These are phyloP conservation scores for Puccinia polysora DNA, from an alignment of 1,284 basidiomycete genomes.

Conservation along the genomic window DNA sequence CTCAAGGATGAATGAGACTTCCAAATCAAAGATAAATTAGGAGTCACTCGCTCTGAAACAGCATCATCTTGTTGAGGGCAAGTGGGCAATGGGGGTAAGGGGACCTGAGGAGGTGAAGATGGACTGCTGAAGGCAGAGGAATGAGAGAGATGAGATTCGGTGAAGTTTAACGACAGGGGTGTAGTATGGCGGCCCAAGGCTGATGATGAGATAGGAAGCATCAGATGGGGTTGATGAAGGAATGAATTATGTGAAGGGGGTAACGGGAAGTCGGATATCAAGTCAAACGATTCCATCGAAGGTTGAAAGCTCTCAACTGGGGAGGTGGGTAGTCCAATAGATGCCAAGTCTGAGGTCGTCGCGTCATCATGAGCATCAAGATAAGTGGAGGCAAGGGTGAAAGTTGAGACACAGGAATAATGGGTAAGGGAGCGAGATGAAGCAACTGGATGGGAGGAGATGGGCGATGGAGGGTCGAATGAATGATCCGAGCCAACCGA, in stretches of 20 bases:
- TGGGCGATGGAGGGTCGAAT: too few relatives aligned
- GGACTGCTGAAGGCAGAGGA: not conserved
- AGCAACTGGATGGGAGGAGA: too few relatives aligned
- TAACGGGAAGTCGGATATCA: slow-evolving; percentile 12
- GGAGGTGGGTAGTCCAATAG: slow-evolving; percentile 5
- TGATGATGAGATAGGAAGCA: not conserved
- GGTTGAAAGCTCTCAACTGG: not conserved
- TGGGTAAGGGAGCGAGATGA: too few relatives aligned
- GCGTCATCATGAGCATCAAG: not conserved
- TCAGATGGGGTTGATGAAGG: not conserved
- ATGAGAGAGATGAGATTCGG: not conserved
- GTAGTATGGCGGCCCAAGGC: not conserved
- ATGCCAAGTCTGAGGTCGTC: not conserved
- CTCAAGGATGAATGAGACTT: not conserved
- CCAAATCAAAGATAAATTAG: not conserved
- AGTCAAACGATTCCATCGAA: not conserved
- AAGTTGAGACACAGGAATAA: not conserved
- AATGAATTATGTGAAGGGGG: slow-evolving; percentile 1
- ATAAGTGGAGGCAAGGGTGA: slow-evolving; percentile 5
- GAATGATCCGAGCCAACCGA: too few relatives aligned
- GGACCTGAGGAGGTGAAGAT: slow-evolving; percentile 18
- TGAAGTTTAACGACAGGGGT: too few relatives aligned
- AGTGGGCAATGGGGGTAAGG: slow-evolving; percentile 17
- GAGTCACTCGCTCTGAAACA: not conserved
- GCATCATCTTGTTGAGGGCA: not conserved